Conservation (phyloP, 2,329 filamentous ascomycete species). For the Talaromyces piceae region DNA sequence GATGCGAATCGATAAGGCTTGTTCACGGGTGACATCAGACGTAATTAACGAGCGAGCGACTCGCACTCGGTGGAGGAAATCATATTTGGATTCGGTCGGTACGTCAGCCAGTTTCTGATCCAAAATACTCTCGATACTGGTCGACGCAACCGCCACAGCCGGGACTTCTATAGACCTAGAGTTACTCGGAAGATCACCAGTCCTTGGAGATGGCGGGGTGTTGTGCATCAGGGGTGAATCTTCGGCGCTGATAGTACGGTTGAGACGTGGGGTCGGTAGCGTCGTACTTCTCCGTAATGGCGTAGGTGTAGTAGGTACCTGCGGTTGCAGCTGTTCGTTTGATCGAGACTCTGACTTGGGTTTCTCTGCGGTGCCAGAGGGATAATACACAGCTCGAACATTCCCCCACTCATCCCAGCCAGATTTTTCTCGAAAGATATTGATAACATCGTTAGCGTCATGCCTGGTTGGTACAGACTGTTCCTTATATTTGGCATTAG, state of each 20-base stretch:
- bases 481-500: slow-evolving; percentile 67
- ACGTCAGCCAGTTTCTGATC: slow-evolving; percentile 51
- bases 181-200: slow-evolving; percentile 31
- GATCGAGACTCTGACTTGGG: slow-evolving; percentile 22
- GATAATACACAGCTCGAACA: slow-evolving; percentile 75
- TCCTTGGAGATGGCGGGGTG: slow-evolving; percentile 29
- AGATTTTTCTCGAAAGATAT: slow-evolving; percentile 55
- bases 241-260: slow-evolving; percentile 35
- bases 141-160: slow-evolving; percentile 36
- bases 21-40: slow-evolving; percentile 59
- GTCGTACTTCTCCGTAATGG: slow-evolving; percentile 65
- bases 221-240: slow-evolving; percentile 46
- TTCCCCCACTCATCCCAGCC: slow-evolving; percentile 72
- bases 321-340: slow-evolving; percentile 34
- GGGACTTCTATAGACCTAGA: slow-evolving; percentile 59
- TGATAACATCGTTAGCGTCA: slow-evolving; percentile 77
- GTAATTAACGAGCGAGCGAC: slow-evolving; percentile 71
- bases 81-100: slow-evolving; percentile 68
- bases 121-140: slow-evolving; percentile 31
- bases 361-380: slow-evolving; percentile 27
- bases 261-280: slow-evolving; percentile 46
- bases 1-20: slow-evolving; percentile 71
- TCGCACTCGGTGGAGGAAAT: slow-evolving; percentile 74
- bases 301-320: slow-evolving; percentile 63
- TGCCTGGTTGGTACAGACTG: slow-evolving; percentile 50